phyloP scores from a whole-genome alignment of 129 eudicot genomes.

The Silybum marianum region DNA sequence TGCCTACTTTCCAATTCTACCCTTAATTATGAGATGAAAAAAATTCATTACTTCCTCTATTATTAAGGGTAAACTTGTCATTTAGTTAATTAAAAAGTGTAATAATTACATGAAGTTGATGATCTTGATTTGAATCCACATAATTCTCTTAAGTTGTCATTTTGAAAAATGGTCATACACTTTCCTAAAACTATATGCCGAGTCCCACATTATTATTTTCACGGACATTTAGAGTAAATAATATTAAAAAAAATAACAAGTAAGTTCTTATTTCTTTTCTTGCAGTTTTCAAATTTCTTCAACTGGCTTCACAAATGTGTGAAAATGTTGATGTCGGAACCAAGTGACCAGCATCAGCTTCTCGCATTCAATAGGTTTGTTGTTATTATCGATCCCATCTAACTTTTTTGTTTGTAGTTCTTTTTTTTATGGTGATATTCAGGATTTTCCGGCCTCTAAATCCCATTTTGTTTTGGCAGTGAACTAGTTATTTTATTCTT shows the following conservation, averaged over 20 bases:
- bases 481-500: constrained; percentile 86
- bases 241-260: background rate
- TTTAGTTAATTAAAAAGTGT: no score
- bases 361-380: constrained; percentile 73
- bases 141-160: background rate
- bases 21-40: background rate
- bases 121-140: background rate
- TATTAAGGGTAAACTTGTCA: background rate
- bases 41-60: background rate
- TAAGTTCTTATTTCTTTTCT: constrained; percentile 37
- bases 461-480: constrained; percentile 50
- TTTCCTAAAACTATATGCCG: background rate
- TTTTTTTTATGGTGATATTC: constrained; percentile 3
- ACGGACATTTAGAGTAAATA: background rate
- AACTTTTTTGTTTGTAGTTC: background rate
- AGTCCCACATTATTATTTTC: background rate
- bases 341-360: constrained; percentile 84
- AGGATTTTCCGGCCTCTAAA: constrained; percentile 10
- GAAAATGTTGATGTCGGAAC: constrained; percentile 91
- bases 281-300: constrained; percentile 95
- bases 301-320: constrained; percentile 92
- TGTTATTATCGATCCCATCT: background rate
- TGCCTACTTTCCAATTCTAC: background rate
- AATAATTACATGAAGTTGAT: background rate
- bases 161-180: background rate